Conservation (phyloP, 495 filamentous ascomycete genomes). For the Saxophila tyrrhenica region DNA sequence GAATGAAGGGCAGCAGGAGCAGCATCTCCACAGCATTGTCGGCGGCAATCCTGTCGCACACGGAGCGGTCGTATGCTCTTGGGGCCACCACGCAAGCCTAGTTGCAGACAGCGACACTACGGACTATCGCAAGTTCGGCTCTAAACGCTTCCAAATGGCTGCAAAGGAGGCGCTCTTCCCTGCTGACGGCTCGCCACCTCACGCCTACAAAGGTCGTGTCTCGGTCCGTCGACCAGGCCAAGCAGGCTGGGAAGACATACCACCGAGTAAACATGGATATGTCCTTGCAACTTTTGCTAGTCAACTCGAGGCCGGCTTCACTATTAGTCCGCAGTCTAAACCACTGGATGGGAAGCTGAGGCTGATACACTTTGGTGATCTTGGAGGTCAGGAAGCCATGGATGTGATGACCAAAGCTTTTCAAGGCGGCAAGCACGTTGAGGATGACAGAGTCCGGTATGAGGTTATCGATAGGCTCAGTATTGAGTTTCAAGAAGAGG, state of each 20-base stretch:
- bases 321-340: slow-evolving; percentile 57
- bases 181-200: slow-evolving; percentile 44
- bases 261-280: slow-evolving; percentile 50
- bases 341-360: slow-evolving; percentile 56
- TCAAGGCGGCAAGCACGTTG: slow-evolving; percentile 58
- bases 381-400: slow-evolving; percentile 53
- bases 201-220: slow-evolving; percentile 57
- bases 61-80: slow-evolving; percentile 75
- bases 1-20: slow-evolving; percentile 31
- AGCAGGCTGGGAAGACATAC: slow-evolving; percentile 25
- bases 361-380: slow-evolving; percentile 61
- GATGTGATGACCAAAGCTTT: slow-evolving; percentile 68
- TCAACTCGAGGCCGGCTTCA: slow-evolving; percentile 67
- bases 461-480: slow-evolving; percentile 48
- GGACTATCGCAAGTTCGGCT: slow-evolving; percentile 62
- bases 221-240: slow-evolving; percentile 25
- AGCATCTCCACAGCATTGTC: slow-evolving; percentile 21
- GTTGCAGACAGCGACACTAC: slow-evolving; percentile 80
- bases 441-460: slow-evolving; percentile 51
- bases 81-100: slow-evolving; percentile 76
- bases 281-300: slow-evolving; percentile 63
- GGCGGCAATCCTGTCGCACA: slow-evolving; percentile 29
- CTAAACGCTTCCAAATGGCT: slow-evolving; percentile 69
- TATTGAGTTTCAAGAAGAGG: slow-evolving; percentile 50
- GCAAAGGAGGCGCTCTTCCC: slow-evolving; percentile 61